Base-by-base conservation (phyloP, 768 basidiomycete species). In the Boletellus emodensis region DNA sequence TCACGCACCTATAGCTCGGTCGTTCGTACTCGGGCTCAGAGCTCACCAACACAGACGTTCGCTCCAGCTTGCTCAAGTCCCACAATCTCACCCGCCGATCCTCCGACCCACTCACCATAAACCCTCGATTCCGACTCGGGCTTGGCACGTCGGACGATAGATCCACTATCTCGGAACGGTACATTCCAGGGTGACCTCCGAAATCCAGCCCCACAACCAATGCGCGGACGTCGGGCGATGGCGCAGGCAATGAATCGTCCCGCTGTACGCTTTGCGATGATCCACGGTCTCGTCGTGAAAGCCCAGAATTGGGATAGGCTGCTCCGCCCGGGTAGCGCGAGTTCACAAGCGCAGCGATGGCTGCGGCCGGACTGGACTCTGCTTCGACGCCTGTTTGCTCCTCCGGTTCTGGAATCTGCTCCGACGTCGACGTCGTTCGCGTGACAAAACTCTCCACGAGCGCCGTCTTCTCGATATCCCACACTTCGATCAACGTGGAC, bases 61-160 rank as follows among this genome's bases (percentile, higher is more conserved):
- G 79, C 50, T 89, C 84, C 24, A 84, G 65, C 57, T 77, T 81
- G 8, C 74, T 80, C 51, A 96, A 64, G 67, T 98, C 94, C 94
- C 93, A 97, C 55, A 91, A 75, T 22, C 92, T 77, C 36, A 99
- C 76, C 58, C 84, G 85, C 43, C 86, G 79, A 68, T 99, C 96
- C 59, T 94, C 90, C 0, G 94, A 95, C 1, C 91, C 95, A 20
- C 81, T 92, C 26, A 97, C 70, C 67, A 95, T 75, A 65, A 84
- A 97, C 0, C 89, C 91, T 32, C 79, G 73, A 30, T 72, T 70
- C 18, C 76, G 71, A n/a, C 69, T 67, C 17, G 73, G 67, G 12
- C 65, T 60, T 33, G 65, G 67, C 20, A 71, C 60, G 40, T 79
- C 79, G 26, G 57, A 67, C 24, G 61, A 65, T 34, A 75, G 54